Conservation (phyloP, 2,329 filamentous ascomycete genomes). For the Byssoonygena ceratinophila region DNA sequence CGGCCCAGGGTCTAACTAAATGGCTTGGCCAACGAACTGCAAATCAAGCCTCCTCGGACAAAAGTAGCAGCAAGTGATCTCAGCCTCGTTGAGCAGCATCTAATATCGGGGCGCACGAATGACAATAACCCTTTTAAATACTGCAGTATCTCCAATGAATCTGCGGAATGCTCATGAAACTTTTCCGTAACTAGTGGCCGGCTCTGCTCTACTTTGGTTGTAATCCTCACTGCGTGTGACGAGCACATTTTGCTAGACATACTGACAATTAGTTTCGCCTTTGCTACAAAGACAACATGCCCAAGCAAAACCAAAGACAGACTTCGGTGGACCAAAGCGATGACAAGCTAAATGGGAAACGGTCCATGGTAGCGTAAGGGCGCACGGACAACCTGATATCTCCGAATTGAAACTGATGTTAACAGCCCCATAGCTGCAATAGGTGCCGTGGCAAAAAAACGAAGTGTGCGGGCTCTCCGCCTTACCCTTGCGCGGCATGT, state of each 20-base stretch:
- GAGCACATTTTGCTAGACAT: neutral
- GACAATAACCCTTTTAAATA: neutral
- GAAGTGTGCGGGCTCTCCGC: conserved; percentile 17
- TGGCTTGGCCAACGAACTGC: neutral
- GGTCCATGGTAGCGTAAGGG: conserved; percentile 1
- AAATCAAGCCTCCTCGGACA: neutral
- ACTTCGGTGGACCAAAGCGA: neutral
- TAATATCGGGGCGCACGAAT: neutral
- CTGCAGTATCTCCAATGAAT: neutral
- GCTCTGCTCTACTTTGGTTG: neutral
- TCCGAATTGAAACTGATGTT: neutral
- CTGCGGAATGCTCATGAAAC: neutral
- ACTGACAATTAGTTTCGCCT: neutral
- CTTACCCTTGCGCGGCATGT: conserved; percentile 17
- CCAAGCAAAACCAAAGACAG: neutral
- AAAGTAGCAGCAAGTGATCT: neutral
- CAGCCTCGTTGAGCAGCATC: too few species aligned
- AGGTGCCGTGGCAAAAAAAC: conserved; percentile 20
- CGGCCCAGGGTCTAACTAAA: neutral
- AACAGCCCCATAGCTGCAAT: conserved; percentile 17
- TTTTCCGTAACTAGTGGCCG: neutral
- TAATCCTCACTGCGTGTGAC: neutral
- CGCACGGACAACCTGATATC: neutral
- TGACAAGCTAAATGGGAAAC: neutral
- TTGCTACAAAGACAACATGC: neutral